phyloP scores from a whole-genome alignment of 148 eudicot species.

The Arbutus unedo region DNA sequence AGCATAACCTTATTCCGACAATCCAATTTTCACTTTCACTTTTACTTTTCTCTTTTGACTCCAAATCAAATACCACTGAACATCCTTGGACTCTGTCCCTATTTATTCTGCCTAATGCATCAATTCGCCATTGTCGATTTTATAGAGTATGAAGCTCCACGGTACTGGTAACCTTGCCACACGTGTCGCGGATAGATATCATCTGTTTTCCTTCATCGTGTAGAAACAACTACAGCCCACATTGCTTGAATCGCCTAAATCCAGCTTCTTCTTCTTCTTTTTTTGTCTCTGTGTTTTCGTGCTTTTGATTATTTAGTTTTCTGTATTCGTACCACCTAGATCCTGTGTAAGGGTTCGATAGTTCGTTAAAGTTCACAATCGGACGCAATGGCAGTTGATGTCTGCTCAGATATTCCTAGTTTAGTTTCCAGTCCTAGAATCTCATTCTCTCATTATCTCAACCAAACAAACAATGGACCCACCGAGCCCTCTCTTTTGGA shows the following conservation, averaged over 20 bases:
- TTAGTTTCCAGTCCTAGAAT: conserved; percentile 52
- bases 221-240: background rate
- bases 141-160: background rate
- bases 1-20: conserved; percentile 17
- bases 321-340: background rate
- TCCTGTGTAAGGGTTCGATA: background rate
- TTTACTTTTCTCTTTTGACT: conserved; percentile 32
- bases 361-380: background rate
- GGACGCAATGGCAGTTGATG: conserved; percentile 51
- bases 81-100: background rate
- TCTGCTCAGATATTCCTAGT: conserved; percentile 35
- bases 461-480: conserved; percentile 26
- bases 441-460: conserved; percentile 58
- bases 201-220: too few species aligned
- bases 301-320: background rate
- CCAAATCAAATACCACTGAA: background rate
- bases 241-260: background rate
- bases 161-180: background rate
- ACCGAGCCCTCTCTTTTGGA: conserved; percentile 30
- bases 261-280: too few species aligned
- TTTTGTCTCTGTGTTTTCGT: background rate
- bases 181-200: background rate
- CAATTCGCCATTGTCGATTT: background rate
- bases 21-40: conserved; percentile 9
- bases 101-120: too few species aligned